These are phyloP conservation scores for Fusarium pseudocircinatum DNA, from an alignment of 2,329 filamentous ascomycete genomes.

Conservation along the genomic window DNA sequence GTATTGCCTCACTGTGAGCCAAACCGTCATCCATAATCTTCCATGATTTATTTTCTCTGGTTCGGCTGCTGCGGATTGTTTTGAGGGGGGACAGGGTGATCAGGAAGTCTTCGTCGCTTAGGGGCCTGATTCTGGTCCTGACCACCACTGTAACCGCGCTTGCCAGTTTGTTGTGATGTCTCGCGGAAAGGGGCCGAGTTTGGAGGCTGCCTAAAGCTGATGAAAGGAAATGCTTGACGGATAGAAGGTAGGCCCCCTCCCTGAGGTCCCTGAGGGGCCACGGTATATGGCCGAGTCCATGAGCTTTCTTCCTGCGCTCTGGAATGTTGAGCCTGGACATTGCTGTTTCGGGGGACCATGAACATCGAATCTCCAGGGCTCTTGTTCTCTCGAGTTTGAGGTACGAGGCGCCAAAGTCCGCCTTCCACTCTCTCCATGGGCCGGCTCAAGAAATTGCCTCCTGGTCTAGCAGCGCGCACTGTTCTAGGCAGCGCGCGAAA, in stretches of 20 bases:
- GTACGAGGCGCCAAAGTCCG: not conserved
- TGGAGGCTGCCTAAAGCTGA: not conserved
- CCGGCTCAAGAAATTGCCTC: not conserved
- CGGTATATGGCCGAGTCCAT: not conserved
- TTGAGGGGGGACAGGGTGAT: not conserved
- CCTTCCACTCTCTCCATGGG: not conserved
- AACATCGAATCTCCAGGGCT: not conserved
- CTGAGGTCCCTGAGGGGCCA: not conserved
- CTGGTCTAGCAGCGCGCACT: not conserved
- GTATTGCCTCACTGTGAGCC: not conserved
- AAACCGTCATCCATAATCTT: not conserved
- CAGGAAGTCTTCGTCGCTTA: slow-evolving; percentile 25
- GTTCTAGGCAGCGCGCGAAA: not conserved
- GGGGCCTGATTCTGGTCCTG: not conserved
- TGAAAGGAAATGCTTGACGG: slow-evolving; percentile 21
- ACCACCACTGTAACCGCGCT: not conserved
- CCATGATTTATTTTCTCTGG: not conserved
- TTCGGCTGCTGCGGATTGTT: not conserved
- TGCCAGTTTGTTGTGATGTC: not conserved
- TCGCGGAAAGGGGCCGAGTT: not conserved
- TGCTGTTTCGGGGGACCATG: not conserved
- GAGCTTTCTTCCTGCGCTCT: not conserved
- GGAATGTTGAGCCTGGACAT: not conserved
- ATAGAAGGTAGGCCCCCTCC: slow-evolving; percentile 12
- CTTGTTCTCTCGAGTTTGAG: not conserved